These are phyloP conservation scores for Eucalyptus erythrocorys DNA, from an alignment of 345 rosid species.

Conservation along the genomic window DNA sequence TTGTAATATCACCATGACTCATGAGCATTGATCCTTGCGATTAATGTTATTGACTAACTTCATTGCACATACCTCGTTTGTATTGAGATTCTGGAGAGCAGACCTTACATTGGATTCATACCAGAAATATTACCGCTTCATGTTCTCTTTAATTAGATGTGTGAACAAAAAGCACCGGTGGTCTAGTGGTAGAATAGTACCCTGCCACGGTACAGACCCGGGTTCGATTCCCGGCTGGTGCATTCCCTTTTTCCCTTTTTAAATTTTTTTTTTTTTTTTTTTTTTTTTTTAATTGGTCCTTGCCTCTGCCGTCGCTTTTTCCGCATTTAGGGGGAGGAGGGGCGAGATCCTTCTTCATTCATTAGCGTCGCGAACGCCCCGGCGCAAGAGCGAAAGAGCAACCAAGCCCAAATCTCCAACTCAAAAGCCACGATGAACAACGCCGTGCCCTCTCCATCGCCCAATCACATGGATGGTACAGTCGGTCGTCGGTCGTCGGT, in stretches of 20 bases:
- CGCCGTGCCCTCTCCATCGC: neutral
- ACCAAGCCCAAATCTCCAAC: neutral
- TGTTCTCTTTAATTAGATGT: neutral
- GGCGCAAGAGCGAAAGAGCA: neutral
- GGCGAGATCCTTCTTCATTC: neutral
- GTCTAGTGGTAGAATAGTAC: conserved; percentile 87
- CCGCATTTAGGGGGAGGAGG: neutral
- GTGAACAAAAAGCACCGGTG: conserved; percentile 27
- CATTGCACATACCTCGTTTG: neutral
- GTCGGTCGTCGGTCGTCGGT: neutral
- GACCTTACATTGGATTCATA: neutral
- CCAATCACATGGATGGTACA: conserved; percentile 4
- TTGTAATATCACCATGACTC: neutral
- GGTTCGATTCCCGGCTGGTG: conserved; percentile 66
- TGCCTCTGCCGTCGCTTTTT: neutral
- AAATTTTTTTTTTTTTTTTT: fast-evolving
- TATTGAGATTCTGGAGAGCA: neutral
- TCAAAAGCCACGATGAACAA: neutral
- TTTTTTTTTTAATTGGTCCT: fast-evolving
- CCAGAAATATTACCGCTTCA: neutral
- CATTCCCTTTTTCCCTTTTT: neutral
- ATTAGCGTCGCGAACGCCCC: neutral
- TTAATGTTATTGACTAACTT: neutral
- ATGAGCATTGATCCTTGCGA: neutral
- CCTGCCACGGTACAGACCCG: conserved; percentile 72